A percentile compares a stretch with the other conserved stretches of the same genome.
Evolutionary conservation across 805 yeast species (phyloP).

Genomic region (Kodamaea kakaduensis): DNA sequence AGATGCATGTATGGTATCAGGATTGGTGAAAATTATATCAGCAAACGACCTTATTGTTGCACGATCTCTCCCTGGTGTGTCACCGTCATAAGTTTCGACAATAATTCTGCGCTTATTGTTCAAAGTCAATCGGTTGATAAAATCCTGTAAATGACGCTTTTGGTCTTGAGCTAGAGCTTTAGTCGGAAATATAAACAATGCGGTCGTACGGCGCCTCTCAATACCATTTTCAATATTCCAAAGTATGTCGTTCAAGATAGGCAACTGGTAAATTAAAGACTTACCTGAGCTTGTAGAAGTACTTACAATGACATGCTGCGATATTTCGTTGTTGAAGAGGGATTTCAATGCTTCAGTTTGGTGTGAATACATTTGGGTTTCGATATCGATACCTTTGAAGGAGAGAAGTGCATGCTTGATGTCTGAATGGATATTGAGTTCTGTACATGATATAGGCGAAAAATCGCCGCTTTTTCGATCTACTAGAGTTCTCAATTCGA

Average conservation of each 20-base stretch:
- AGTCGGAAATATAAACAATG: constrained; percentile 91
- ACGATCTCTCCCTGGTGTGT: constrained; percentile 63
- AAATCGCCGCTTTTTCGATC: background rate
- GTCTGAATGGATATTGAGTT: constrained; percentile 37
- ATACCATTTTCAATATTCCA: constrained; percentile 34
- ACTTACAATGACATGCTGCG: constrained; percentile 74
- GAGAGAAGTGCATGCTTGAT: constrained; percentile 45
- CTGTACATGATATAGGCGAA: constrained; percentile 30
- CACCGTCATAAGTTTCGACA: constrained; percentile 91
- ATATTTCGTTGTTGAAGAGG: constrained; percentile 39
- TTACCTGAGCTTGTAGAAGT: constrained; percentile 97
- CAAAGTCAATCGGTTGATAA: constrained; percentile 47
- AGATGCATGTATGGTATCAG: constrained; percentile 87
- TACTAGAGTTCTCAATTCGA: constrained; percentile 38
- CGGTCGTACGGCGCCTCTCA: constrained; percentile 45
- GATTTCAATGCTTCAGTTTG: constrained; percentile 71
- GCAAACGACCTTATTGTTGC: constrained; percentile 55
- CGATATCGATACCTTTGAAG: constrained; percentile 40
- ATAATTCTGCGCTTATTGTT: constrained; percentile 38
- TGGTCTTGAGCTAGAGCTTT: constrained; percentile 98
- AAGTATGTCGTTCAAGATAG: constrained; percentile 54
- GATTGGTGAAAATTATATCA: constrained; percentile 86
- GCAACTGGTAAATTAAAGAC: constrained; percentile 86
- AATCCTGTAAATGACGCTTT: constrained; percentile 65
- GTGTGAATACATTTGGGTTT: constrained; percentile 62